phyloP scores from a whole-genome alignment of 2,329 filamentous ascomycete genomes.

The Fusarium chaquense region DNA sequence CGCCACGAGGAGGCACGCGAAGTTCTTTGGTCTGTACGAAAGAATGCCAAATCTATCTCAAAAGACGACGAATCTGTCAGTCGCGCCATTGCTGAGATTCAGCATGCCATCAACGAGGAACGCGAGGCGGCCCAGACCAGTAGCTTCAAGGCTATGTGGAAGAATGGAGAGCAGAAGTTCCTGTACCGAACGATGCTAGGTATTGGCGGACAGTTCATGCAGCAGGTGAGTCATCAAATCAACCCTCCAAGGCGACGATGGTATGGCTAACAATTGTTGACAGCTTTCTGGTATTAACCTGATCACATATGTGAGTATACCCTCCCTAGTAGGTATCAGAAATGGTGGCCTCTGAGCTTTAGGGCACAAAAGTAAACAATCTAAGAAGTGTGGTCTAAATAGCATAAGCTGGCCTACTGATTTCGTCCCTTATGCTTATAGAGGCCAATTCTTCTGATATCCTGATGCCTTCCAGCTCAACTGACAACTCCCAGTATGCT shows the following conservation, averaged over 20 bases:
- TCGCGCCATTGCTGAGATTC: constrained; percentile 53
- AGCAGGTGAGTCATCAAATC: constrained; percentile 44
- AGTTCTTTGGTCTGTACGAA: constrained; percentile 50
- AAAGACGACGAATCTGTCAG: constrained; percentile 47
- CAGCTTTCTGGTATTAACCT: constrained; percentile 51
- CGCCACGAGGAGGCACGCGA: constrained; percentile 57
- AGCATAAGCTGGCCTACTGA: too few species aligned
- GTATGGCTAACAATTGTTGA: not conserved
- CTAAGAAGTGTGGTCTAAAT: too few species aligned
- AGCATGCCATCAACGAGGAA: constrained; percentile 56
- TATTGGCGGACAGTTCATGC: constrained; percentile 60
- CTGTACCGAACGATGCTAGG: constrained; percentile 56
- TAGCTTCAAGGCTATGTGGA: constrained; percentile 54
- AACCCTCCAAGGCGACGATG: too few species aligned
- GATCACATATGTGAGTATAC: constrained; percentile 48
- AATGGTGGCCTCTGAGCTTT: too few species aligned
- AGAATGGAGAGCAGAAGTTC: constrained; percentile 58
- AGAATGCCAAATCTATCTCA: constrained; percentile 43
- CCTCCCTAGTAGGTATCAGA: too few species aligned
- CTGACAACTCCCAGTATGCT: constrained; percentile 46
- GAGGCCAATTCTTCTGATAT: too few species aligned
- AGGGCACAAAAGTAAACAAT: too few species aligned
- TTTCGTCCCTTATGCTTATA: too few species aligned
- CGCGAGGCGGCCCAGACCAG: constrained; percentile 52
- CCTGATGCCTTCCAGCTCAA: too few species aligned